A percentile compares a stretch with the other conserved stretches of the same genome.
Evolutionary conservation across 1,284 basidiomycete genomes (phyloP).

Genomic region (Cerioporus squamosus): DNA sequence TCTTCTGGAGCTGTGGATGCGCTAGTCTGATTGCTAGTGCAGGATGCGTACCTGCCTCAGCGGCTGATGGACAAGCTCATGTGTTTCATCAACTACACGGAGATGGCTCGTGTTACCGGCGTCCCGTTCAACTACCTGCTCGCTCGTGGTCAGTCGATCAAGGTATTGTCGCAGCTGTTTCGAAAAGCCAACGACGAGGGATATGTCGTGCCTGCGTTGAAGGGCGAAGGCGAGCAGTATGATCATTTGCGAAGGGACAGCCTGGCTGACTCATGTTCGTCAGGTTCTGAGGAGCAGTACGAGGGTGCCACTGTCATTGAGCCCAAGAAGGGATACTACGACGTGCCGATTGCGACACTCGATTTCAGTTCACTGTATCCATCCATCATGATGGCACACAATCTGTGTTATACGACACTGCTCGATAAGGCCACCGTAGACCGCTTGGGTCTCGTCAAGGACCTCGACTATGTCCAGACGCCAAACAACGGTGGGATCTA

Average conservation of each 20-base stretch:
- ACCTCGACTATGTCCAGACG: constrained; percentile 88
- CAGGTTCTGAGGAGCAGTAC: constrained; percentile 91
- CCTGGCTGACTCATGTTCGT: neutral
- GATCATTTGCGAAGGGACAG: neutral
- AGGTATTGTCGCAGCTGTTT: constrained; percentile 92
- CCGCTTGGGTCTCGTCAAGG: constrained; percentile 76
- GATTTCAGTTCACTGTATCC: constrained; percentile 98
- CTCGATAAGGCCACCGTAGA: constrained; percentile 81
- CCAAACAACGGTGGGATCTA: constrained; percentile 82
- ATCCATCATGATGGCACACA: constrained; percentile 99
- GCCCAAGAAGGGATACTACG: constrained; percentile 92
- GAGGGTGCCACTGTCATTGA: constrained; percentile 98
- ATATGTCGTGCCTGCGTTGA: constrained; percentile 84
- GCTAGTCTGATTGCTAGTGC: too few species aligned
- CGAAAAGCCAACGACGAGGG: constrained; percentile 88
- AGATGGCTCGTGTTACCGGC: constrained; percentile 96
- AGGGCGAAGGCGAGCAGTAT: constrained; percentile 70
- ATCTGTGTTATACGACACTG: constrained; percentile 94
- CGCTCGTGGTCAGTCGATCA: constrained; percentile 93
- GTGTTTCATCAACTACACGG: constrained; percentile 96
- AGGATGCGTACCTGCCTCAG: constrained; percentile 97
- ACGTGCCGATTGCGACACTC: constrained; percentile 92
- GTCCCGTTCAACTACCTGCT: constrained; percentile 97
- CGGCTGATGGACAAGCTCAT: constrained; percentile 94
- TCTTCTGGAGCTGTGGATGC: too few species aligned